Percentiles rank a stretch among this genome's conserved stretches.
Conservation (phyloP, 805 yeast genomes). For the Saccharomycopsis oosterbeekiorum region DNA sequence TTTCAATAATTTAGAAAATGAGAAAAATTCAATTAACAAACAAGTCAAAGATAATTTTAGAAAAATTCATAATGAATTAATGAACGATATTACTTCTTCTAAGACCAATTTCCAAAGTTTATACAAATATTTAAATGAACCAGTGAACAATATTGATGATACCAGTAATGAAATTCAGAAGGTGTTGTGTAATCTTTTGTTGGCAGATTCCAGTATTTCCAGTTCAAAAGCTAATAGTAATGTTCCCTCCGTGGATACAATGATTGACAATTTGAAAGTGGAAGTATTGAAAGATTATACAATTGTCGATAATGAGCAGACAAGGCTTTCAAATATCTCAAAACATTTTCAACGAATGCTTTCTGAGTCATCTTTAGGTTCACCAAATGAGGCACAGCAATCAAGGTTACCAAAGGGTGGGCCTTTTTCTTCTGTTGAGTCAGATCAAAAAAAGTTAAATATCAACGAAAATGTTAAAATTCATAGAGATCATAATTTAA, state of each 20-base stretch:
- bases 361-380: neutral
- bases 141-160: neutral
- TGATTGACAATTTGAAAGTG: neutral
- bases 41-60: neutral
- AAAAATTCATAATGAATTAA: neutral
- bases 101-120: neutral
- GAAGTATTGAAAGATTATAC: constrained; percentile 4
- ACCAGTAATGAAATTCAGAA: constrained; percentile 3
- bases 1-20: neutral
- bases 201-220: neutral
- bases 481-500: neutral
- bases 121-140: neutral
- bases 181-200: neutral
- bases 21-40: neutral
- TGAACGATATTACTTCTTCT: neutral
- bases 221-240: neutral
- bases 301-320: neutral
- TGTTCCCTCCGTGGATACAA: neutral
- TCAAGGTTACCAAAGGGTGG: neutral
- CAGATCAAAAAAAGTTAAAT: neutral
- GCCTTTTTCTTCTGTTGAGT: neutral
- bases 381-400: too few species aligned
- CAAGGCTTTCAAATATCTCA: neutral
- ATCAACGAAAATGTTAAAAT: neutral
- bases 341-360: neutral